These are phyloP conservation scores for Astragalus membranaceus DNA, from an alignment of 306 rosid genomes.

Conservation along the genomic window DNA sequence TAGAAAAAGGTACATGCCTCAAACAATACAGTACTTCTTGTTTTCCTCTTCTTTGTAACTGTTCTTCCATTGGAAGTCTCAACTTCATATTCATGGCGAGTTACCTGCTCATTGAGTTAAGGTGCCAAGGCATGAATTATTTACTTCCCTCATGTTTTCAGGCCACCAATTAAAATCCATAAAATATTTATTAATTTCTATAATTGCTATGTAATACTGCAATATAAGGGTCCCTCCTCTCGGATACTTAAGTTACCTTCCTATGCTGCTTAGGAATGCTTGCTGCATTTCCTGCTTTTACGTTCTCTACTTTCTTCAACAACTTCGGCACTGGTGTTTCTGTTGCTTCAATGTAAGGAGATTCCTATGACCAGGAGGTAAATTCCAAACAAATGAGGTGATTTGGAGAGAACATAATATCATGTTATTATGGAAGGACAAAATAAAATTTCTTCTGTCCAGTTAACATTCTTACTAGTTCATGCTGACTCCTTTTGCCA, in stretches of 20 bases:
- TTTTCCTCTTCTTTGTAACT: slow-evolving; percentile 76
- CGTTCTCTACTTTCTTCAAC: slow-evolving; percentile 64
- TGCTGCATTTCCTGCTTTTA: slow-evolving; percentile 53
- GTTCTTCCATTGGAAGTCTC: slow-evolving; percentile 95
- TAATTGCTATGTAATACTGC: slow-evolving; percentile 7
- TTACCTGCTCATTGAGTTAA: slow-evolving; percentile 54
- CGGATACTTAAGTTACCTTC: slow-evolving; percentile 43
- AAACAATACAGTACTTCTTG: slow-evolving; percentile 90
- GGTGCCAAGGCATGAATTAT: neutral
- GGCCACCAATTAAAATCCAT: slow-evolving; percentile 1
- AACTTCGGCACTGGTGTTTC: slow-evolving; percentile 74
- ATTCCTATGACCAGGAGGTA: slow-evolving; percentile 41
- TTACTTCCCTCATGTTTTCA: neutral
- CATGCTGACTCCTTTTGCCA: slow-evolving; percentile 48
- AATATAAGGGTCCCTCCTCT: slow-evolving; percentile 1
- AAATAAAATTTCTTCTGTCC: slow-evolving; percentile 14
- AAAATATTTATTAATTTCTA: neutral
- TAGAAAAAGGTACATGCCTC: slow-evolving; percentile 49
- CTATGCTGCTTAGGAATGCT: slow-evolving; percentile 77
- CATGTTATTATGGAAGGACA: slow-evolving; percentile 12
- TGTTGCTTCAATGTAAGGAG: slow-evolving; percentile 49
- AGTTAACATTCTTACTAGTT: slow-evolving; percentile 36
- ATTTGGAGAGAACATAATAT: slow-evolving; percentile 11
- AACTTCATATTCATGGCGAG: slow-evolving; percentile 87
- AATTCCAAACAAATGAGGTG: slow-evolving; percentile 9